These are phyloP conservation scores for Rhododendron griersonianum DNA, from an alignment of 148 eudicot genomes.

Conservation along the genomic window DNA sequence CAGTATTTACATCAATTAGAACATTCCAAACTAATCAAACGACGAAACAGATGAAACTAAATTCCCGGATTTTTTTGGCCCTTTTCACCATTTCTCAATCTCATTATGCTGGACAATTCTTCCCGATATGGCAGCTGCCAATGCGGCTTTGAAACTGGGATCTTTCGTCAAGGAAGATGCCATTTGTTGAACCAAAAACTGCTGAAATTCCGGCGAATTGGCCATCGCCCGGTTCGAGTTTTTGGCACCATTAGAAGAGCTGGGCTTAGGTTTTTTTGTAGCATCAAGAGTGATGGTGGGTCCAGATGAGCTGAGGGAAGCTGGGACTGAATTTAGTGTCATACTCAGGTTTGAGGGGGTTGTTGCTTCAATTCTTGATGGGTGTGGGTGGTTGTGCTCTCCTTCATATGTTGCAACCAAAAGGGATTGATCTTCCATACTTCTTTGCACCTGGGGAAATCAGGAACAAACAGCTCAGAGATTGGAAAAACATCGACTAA, in stretches of 20 bases:
- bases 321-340: slow-evolving; percentile 19
- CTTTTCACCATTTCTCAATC: slow-evolving; percentile 1
- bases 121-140: slow-evolving; percentile 68
- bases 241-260: neutral
- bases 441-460: slow-evolving; percentile 49
- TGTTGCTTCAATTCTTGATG: slow-evolving; percentile 22
- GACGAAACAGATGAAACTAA: neutral
- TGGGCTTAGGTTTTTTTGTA: slow-evolving; percentile 12
- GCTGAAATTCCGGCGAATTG: slow-evolving; percentile 35
- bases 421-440: slow-evolving; percentile 44
- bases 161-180: slow-evolving; percentile 72
- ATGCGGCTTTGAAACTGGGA: slow-evolving; percentile 62
- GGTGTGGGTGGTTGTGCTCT: slow-evolving; percentile 54
- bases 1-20: neutral
- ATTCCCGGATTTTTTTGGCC: neutral
- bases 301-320: slow-evolving; percentile 15
- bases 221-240: neutral
- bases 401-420: slow-evolving; percentile 66
- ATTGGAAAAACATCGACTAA: neutral
- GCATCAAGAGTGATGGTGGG: slow-evolving; percentile 27
- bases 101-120: slow-evolving; percentile 23
- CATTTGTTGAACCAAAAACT: slow-evolving; percentile 68
- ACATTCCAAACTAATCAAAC: neutral
- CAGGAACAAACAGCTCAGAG: neutral
- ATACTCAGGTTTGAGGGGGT: slow-evolving; percentile 13